phyloP scores from a whole-genome alignment of 306 rosid species.

The Inga oerstediana region DNA sequence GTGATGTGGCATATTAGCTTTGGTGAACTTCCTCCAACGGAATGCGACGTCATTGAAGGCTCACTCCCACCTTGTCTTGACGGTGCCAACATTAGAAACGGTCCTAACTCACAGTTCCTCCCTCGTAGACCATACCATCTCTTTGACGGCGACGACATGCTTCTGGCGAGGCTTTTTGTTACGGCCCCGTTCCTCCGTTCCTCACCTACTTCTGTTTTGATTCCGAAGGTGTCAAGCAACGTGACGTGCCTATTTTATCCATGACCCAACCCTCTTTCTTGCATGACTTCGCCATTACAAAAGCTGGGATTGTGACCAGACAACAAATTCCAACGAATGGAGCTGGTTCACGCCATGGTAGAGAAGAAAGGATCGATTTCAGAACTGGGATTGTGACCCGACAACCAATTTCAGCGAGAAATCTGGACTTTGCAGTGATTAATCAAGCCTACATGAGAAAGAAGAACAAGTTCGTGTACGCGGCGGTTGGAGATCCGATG shows the following conservation, averaged over 20 bases:
- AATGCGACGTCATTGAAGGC: constrained; percentile 56
- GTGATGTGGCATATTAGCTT: no score
- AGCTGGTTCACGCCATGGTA: constrained; percentile 63
- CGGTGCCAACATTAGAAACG: constrained; percentile 87
- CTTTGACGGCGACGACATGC: constrained; percentile 94
- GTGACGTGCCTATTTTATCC: constrained; percentile 81
- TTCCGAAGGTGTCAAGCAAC: constrained; percentile 47
- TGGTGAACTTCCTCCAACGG: constrained; percentile 74
- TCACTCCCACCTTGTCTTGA: constrained; percentile 59
- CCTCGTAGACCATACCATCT: constrained; percentile 97
- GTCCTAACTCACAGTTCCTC: constrained; percentile 90
- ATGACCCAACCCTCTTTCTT: constrained; percentile 62
- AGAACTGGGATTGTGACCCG: constrained; percentile 61
- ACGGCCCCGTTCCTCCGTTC: constrained; percentile 76
- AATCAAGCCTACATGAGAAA: constrained; percentile 49
- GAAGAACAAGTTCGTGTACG: constrained; percentile 64
- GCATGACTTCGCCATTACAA: constrained; percentile 85
- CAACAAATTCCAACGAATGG: constrained; percentile 56
- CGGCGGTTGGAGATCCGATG: constrained; percentile 85
- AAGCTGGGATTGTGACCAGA: constrained; percentile 49
- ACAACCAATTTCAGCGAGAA: constrained; percentile 67
- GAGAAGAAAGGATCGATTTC: constrained; percentile 70
- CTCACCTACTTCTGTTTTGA: constrained; percentile 74
- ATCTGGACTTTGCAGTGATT: constrained; percentile 74
- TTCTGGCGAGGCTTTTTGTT: constrained; percentile 79